phyloP scores from a whole-genome alignment of 257 asterid genomes.

The Capsicum baccatum region DNA sequence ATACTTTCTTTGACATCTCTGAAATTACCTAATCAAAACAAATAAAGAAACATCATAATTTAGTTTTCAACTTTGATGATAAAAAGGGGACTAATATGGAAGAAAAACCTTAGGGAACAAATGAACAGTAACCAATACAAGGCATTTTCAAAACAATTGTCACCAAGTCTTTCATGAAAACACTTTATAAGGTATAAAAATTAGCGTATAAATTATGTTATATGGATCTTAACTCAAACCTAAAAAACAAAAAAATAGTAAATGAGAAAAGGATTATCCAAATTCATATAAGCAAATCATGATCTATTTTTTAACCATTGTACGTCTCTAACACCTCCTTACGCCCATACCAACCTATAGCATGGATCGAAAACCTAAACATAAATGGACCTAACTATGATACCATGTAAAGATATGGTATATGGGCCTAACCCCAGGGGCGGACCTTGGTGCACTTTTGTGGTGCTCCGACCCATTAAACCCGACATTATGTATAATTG shows the following conservation, averaged over 20 bases:
- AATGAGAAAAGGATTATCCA: not conserved
- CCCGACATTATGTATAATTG: too few relatives aligned
- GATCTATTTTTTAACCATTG: too few relatives aligned
- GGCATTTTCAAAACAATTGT: not conserved
- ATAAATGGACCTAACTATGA: not conserved
- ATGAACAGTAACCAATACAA: not conserved
- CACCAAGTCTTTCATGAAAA: not conserved
- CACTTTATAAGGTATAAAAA: too few relatives aligned
- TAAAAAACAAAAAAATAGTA: not conserved
- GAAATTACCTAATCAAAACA: conserved; percentile 46
- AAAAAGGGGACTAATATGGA: not conserved
- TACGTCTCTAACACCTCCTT: not conserved
- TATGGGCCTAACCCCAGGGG: not conserved
- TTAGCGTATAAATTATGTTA: too few relatives aligned
- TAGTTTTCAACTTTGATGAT: not conserved
- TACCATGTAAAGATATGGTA: not conserved
- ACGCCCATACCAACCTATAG: not conserved
- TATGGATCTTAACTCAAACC: accelerated
- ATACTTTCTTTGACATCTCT: conserved; percentile 55
- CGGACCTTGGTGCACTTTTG: too few relatives aligned
- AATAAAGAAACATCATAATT: not conserved
- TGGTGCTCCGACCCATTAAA: too few relatives aligned
- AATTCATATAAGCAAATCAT: not conserved
- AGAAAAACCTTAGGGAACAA: not conserved
- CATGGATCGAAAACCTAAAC: not conserved